Evolutionary conservation across 179 eudicot genomes (phyloP).

Genomic region (Nepenthes alata): DNA sequence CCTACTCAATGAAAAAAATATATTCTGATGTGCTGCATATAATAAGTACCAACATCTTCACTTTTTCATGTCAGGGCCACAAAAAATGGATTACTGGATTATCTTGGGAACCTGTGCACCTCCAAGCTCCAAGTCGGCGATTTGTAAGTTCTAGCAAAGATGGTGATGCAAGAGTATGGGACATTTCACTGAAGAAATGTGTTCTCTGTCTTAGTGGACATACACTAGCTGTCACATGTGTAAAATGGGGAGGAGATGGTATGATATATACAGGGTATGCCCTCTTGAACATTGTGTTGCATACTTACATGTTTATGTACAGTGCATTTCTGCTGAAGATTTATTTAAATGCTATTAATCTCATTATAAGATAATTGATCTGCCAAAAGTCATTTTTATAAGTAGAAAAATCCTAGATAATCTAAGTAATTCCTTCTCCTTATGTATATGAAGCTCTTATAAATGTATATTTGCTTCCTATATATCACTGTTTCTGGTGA

Average conservation of each 20-base stretch:
- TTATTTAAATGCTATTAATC: neutral
- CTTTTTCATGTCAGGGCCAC: constrained; percentile 62
- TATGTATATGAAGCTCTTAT: too few species aligned
- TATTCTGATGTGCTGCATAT: too few species aligned
- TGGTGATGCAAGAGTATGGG: constrained; percentile 99
- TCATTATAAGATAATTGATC: too few species aligned
- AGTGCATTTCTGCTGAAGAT: neutral
- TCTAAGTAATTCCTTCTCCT: too few species aligned
- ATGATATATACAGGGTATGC: constrained; percentile 91
- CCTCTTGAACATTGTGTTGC: neutral
- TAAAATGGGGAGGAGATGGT: constrained; percentile 99
- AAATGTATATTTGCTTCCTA: too few species aligned
- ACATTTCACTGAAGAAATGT: constrained; percentile 49
- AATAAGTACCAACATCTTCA: neutral
- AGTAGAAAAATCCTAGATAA: too few species aligned
- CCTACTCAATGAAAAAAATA: too few species aligned
- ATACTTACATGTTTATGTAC: neutral
- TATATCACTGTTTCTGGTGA: too few species aligned
- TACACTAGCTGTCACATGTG: constrained; percentile 88
- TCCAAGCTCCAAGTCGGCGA: constrained; percentile 87
- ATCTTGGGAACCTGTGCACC: constrained; percentile 97
- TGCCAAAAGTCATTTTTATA: too few species aligned
- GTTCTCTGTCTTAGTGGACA: constrained; percentile 76
- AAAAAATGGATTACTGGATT: constrained; percentile 96
- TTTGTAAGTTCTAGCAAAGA: constrained; percentile 97